phyloP scores from a whole-genome alignment of 2,329 filamentous ascomycete genomes.

The Plenodomus tracheiphilus region DNA sequence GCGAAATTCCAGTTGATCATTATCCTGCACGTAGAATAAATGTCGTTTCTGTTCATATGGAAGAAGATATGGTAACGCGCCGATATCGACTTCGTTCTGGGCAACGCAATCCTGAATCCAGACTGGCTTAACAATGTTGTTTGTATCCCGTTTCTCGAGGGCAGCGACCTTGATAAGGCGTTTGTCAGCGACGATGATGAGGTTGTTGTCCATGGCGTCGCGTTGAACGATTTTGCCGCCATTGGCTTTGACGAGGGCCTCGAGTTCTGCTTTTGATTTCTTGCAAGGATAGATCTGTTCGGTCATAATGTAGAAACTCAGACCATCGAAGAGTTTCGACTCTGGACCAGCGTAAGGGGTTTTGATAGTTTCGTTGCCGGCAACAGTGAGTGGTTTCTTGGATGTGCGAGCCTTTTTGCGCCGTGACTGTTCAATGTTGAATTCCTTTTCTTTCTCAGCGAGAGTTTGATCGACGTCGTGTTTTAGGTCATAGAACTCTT shows the following conservation, averaged over 20 bases:
- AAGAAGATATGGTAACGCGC: slow-evolving; percentile 62
- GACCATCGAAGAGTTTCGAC: slow-evolving; percentile 70
- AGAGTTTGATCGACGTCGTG: slow-evolving; percentile 69
- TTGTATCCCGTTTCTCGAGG: slow-evolving; percentile 70
- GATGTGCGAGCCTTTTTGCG: slow-evolving; percentile 65
- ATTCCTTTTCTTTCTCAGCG: slow-evolving; percentile 67
- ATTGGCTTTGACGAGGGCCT: slow-evolving; percentile 78
- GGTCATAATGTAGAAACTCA: slow-evolving; percentile 83
- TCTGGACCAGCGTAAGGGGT: slow-evolving; percentile 60
- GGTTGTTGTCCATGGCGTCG: slow-evolving; percentile 62
- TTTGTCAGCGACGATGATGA: slow-evolving; percentile 79
- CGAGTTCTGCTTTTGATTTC: slow-evolving; percentile 76
- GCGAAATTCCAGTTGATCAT: slow-evolving; percentile 58
- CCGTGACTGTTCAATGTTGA: slow-evolving; percentile 70
- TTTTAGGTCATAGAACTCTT: slow-evolving; percentile 76
- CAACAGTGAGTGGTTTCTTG: slow-evolving; percentile 73
- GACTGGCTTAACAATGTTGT: slow-evolving; percentile 73
- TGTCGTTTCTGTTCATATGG: slow-evolving; percentile 69
- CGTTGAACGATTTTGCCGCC: slow-evolving; percentile 80
- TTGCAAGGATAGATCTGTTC: slow-evolving; percentile 71
- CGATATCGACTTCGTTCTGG: slow-evolving; percentile 57
- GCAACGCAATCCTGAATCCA: slow-evolving; percentile 86
- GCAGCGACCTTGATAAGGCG: slow-evolving; percentile 80
- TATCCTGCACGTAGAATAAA: slow-evolving; percentile 69
- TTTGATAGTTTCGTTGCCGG: slow-evolving; percentile 61